Base-by-base conservation (phyloP, 345 rosid species). In the Dovyalis caffra region DNA sequence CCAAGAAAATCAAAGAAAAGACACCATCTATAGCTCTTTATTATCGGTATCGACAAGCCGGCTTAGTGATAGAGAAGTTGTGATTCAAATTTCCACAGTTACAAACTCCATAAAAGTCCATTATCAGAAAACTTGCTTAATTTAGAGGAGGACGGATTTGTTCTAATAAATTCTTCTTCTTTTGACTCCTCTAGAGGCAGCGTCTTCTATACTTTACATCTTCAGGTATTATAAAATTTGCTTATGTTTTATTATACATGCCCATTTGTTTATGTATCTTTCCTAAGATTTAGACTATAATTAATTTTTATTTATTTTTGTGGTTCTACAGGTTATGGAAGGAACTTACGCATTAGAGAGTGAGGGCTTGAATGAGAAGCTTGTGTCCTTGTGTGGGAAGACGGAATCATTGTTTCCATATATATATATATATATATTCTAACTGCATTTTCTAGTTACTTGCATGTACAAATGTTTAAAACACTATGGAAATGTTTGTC, bases 181-280 rank as follows among this genome's bases (percentile, higher is more conserved):
- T 87, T 89, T 10, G 80, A 87, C 67, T 87, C 90, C 64, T 85
- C 69, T 37, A 85, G 76, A 15, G 88, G 81, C 71, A 84, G 78
- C 72, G 73, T 84, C 66, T 87, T 92, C 81, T 82, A 82, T 71
- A 87, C 75, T 69, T 74, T 90, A 10, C 93, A 86, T 68, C 73
- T 92, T 64, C 82, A 89, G 92, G 97, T 90, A 75, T 31, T 31
- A 20, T 20, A 21, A 51, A 51, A 21, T 6, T 21, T 21, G 10
- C 57, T 51, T 20, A 21, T 21, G 8, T 51, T 6, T 51, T 51
- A 6, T 6, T 9, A 20, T 51, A 51, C n/a, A 23, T 7, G 57
- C 20, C n/a, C 57, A 8, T 51, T 20, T 51, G 25, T 51, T 21
- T 1, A 0, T 20, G 8, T n/a, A n/a, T 58, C 6, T 29, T 14